A percentile compares a stretch with the other conserved stretches of the same genome.
Evolutionary conservation across 768 basidiomycete genomes (phyloP).

Genomic region (Hortiboletus campestris): DNA sequence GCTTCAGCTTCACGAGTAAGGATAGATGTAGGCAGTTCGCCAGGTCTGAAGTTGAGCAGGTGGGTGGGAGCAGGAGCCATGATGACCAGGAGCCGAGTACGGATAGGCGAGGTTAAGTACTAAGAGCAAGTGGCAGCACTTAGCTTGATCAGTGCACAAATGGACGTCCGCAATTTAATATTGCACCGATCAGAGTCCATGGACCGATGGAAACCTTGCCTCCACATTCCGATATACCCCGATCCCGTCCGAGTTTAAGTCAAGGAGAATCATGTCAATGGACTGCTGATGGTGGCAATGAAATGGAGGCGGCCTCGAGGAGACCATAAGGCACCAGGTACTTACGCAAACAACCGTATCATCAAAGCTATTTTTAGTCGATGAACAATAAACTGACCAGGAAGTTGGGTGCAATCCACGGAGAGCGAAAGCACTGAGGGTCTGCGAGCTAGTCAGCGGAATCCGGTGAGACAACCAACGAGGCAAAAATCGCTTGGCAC

Average conservation of each 20-base stretch:
- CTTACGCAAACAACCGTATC: conserved; percentile 9
- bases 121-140: conserved; percentile 6
- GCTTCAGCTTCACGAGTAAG: neutral
- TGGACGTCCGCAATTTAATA: conserved; percentile 12
- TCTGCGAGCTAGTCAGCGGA: neutral
- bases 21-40: neutral
- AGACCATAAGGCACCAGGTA: conserved; percentile 7
- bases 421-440: neutral
- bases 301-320: conserved; percentile 19
- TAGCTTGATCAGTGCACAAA: conserved; percentile 9
- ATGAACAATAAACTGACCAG: neutral
- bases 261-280: conserved; percentile 10
- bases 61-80: conserved; percentile 12
- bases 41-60: neutral
- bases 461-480: neutral
- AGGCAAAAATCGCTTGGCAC: neutral
- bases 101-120: conserved; percentile 18
- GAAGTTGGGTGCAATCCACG: neutral
- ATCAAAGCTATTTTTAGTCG: neutral
- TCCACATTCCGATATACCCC: conserved; percentile 16
- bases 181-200: conserved; percentile 8
- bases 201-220: conserved; percentile 19
- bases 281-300: conserved; percentile 21
- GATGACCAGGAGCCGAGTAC: neutral
- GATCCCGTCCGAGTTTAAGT: conserved; percentile 10